A percentile compares a stretch with the other conserved stretches of the same genome.
Conservation (phyloP, 2,329 filamentous ascomycete genomes). For the Monosporascus sp. region DNA sequence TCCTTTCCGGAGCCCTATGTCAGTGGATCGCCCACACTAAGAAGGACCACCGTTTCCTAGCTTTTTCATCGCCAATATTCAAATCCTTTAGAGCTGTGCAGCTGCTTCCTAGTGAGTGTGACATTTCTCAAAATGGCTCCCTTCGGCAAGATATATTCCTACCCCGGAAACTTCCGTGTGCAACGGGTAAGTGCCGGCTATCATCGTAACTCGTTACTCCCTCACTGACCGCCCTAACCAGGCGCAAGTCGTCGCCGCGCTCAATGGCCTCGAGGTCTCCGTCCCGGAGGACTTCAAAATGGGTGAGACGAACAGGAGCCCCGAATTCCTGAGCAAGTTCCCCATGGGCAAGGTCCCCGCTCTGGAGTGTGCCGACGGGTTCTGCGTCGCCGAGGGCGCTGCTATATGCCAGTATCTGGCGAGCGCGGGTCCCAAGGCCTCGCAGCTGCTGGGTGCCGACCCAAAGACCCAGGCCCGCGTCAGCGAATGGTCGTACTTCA, state of each 20-base stretch:
- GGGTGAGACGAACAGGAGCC: constrained; percentile 36
- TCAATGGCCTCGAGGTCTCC: constrained; percentile 36
- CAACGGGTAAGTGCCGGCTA: constrained; percentile 25
- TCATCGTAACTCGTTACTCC: too few species aligned
- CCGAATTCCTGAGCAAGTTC: constrained; percentile 45
- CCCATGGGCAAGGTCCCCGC: constrained; percentile 47
- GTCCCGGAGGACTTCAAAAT: constrained; percentile 34
- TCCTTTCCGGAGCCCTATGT: too few species aligned
- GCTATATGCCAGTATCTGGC: constrained; percentile 45
- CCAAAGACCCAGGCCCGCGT: constrained; percentile 36
- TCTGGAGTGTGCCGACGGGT: constrained; percentile 43
- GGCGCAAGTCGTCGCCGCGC: constrained; percentile 29
- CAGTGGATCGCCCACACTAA: too few species aligned
- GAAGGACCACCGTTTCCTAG: too few species aligned
- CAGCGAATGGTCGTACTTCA: constrained; percentile 40
- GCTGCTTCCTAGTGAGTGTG: too few species aligned
- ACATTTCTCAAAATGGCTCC: constrained; percentile 30
- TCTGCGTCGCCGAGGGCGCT: constrained; percentile 38
- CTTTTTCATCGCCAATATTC: too few species aligned
- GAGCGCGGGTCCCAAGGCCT: constrained; percentile 36
- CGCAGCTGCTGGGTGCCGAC: constrained; percentile 40
- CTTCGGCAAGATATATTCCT: constrained; percentile 35
- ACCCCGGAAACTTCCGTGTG: constrained; percentile 32
- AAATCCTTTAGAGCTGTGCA: too few species aligned
- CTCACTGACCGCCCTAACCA: constrained; percentile 11